Evolutionary conservation across 352 stramenopile genomes (phyloP).

Genomic region (Poterioochromonas sp.): DNA sequence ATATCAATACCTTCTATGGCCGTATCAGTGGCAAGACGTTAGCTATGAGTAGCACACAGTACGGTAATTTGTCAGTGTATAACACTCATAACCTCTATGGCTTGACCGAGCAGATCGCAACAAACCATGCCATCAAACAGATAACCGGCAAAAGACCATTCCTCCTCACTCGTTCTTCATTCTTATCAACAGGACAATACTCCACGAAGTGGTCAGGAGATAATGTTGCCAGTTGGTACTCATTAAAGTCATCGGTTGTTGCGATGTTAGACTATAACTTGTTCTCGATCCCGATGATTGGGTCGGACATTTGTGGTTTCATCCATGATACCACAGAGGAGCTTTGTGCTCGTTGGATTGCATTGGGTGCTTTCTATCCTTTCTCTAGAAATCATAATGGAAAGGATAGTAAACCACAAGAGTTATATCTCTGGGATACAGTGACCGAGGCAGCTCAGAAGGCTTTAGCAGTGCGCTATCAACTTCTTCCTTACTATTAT

Average conservation of each 20-base stretch:
- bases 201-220: conserved; percentile 56
- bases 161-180: conserved; percentile 60
- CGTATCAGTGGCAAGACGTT: conserved; percentile 42
- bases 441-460: conserved; percentile 57
- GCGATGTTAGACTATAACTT: conserved; percentile 62
- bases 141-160: conserved; percentile 57
- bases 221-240: conserved; percentile 58
- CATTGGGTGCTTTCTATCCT: conserved; percentile 62
- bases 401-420: conserved; percentile 47
- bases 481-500: conserved; percentile 69
- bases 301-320: conserved; percentile 60
- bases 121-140: conserved; percentile 48
- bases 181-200: conserved; percentile 54
- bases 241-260: conserved; percentile 59
- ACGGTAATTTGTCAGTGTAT: conserved; percentile 62
- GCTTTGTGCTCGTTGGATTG: conserved; percentile 67
- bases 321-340: conserved; percentile 48
- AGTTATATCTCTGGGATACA: conserved; percentile 57
- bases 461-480: conserved; percentile 57
- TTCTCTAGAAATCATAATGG: conserved; percentile 64
- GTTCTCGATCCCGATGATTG: conserved; percentile 60
- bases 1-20: background rate
- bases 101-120: conserved; percentile 53
- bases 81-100: conserved; percentile 70
- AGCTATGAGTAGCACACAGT: conserved; percentile 58